Evolutionary conservation across 1,139 yeast genomes (phyloP).

Genomic region (Taphrina confusa): DNA sequence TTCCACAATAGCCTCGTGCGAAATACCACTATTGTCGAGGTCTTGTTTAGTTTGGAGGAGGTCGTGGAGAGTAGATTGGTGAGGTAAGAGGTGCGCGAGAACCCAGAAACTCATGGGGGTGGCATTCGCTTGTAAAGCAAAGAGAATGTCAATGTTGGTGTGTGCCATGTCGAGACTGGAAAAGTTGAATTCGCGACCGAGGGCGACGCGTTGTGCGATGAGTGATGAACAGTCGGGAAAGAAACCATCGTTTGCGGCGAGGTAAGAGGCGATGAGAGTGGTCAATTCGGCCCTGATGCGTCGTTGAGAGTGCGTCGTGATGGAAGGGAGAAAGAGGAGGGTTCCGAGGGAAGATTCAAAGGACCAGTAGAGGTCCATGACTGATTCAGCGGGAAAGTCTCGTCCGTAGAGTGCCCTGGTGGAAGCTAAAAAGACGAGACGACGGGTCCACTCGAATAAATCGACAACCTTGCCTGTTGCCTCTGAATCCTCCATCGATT

Average conservation of each 20-base stretch:
- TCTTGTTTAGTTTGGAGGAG: neutral
- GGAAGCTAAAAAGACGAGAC: neutral
- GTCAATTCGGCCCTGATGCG: neutral
- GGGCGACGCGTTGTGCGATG: neutral
- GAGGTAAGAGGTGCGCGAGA: neutral
- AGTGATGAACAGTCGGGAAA: neutral
- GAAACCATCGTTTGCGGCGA: neutral
- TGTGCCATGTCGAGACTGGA: neutral
- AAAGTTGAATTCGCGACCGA: neutral
- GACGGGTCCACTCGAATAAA: constrained; percentile 1
- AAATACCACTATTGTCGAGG: neutral
- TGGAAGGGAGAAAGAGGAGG: neutral
- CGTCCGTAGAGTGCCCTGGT: neutral
- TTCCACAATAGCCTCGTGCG: neutral
- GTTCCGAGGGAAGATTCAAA: neutral
- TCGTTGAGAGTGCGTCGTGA: neutral
- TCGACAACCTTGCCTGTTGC: neutral
- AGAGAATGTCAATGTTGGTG: neutral
- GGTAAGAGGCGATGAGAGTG: neutral
- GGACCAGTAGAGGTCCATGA: neutral
- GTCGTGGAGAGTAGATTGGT: neutral
- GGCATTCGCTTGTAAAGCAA: constrained; percentile 5
- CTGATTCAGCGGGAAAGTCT: neutral
- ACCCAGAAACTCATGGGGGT: constrained; percentile 5
- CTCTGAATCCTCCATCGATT: neutral